Evolutionary conservation across 176 grass and related monocot species (phyloP).

Genomic region (Sorghum bicolor): DNA sequence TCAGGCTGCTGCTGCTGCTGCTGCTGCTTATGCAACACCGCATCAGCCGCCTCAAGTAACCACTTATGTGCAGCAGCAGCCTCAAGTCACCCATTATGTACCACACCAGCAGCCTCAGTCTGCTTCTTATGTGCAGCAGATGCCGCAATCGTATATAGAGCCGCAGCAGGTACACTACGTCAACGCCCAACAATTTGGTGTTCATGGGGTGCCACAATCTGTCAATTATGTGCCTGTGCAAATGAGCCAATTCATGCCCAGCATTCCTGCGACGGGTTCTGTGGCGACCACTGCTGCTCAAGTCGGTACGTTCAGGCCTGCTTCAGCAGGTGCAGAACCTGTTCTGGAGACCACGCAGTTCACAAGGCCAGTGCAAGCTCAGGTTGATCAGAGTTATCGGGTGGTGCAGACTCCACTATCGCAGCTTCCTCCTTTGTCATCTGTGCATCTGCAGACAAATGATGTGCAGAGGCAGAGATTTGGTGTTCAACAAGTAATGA

Average conservation of each 20-base stretch:
- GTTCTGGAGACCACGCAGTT: slow-evolving; percentile 40
- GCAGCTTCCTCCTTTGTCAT: slow-evolving; percentile 67
- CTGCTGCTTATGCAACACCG: slow-evolving; percentile 23
- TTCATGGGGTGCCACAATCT: slow-evolving; percentile 28
- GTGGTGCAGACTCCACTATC: slow-evolving; percentile 54
- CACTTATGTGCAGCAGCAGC: slow-evolving; percentile 30
- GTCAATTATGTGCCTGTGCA: slow-evolving; percentile 53
- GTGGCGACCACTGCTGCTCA: slow-evolving; percentile 11
- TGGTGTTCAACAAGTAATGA: slow-evolving; percentile 13
- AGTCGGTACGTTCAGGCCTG: slow-evolving; percentile 27
- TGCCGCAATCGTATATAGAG: slow-evolving; percentile 53
- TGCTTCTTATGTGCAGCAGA: slow-evolving; percentile 39
- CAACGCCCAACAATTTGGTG: slow-evolving; percentile 55
- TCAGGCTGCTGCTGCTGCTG: slow-evolving; percentile 30
- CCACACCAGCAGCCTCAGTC: slow-evolving; percentile 30
- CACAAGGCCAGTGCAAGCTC: slow-evolving; percentile 39
- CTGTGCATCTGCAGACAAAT: slow-evolving; percentile 45
- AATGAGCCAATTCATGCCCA: slow-evolving; percentile 47
- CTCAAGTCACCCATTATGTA: slow-evolving; percentile 39
- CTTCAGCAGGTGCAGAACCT: slow-evolving; percentile 33
- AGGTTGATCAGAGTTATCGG: slow-evolving; percentile 55
- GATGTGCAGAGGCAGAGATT: slow-evolving; percentile 50
- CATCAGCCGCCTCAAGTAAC: slow-evolving; percentile 25
- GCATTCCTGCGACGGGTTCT: background rate
- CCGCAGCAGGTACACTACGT: slow-evolving; percentile 65